A percentile compares a stretch with the other conserved stretches of the same genome.
These are phyloP conservation scores for Nemania abortiva DNA, from an alignment of 2,329 filamentous ascomycete species.

Conservation along the genomic window DNA sequence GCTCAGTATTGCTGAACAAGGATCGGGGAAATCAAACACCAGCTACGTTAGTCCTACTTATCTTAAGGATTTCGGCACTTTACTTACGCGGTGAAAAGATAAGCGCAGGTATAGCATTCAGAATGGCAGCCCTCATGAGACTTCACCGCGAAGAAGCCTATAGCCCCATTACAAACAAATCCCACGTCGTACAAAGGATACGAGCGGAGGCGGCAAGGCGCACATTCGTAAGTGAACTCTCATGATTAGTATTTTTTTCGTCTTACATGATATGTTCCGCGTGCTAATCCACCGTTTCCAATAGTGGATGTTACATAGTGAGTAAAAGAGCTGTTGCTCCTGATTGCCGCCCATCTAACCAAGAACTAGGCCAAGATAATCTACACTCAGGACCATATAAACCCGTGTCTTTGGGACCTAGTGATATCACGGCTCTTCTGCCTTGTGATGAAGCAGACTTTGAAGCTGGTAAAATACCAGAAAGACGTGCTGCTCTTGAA, in stretches of 20 bases:
- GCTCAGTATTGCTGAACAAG: conserved; percentile 69
- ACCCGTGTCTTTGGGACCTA: conserved; percentile 63
- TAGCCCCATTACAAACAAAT: conserved; percentile 54
- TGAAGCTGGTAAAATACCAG: conserved; percentile 60
- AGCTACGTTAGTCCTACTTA: conserved; percentile 62
- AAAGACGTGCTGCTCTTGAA: conserved; percentile 64
- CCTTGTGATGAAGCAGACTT: conserved; percentile 67
- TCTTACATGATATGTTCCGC: conserved; percentile 1
- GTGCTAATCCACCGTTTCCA: conserved; percentile 20
- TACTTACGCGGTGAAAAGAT: conserved; percentile 55
- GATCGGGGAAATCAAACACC: conserved; percentile 64
- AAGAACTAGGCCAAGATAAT: conserved; percentile 62
- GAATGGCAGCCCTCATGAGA: conserved; percentile 67
- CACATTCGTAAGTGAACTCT: conserved; percentile 61
- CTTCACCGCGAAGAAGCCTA: conserved; percentile 69
- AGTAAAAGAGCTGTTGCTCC: conserved; percentile 35
- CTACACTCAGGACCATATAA: conserved; percentile 65
- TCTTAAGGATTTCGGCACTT: background rate
- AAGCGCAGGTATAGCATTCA: conserved; percentile 67
- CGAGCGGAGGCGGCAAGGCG: conserved; percentile 67
- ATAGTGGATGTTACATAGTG: conserved; percentile 70
- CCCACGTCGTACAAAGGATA: conserved; percentile 60
- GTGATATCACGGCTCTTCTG: conserved; percentile 67
- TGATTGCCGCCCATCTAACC: conserved; percentile 22
- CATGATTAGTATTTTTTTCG: background rate